Percentiles rank a stretch among this genome's conserved stretches.
Conservation (phyloP, 2,329 filamentous ascomycete species). For the Ampelomyces quisqualis region DNA sequence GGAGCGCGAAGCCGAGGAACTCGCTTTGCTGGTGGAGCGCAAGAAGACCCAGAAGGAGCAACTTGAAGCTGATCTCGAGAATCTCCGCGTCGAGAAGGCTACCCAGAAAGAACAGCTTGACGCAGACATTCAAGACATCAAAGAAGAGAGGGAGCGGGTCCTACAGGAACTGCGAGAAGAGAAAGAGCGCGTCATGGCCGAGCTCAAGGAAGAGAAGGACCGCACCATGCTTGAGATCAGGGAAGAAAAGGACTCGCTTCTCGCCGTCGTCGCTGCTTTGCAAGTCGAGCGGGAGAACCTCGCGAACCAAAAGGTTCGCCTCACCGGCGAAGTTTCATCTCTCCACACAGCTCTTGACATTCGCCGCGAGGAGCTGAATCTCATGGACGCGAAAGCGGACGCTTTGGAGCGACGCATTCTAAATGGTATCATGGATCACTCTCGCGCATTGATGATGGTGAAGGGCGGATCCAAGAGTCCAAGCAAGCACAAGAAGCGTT, state of each 20-base stretch:
- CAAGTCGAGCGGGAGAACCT: constrained; percentile 73
- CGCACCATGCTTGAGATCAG: constrained; percentile 37
- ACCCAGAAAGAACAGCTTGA: constrained; percentile 63
- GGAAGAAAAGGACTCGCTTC: constrained; percentile 49
- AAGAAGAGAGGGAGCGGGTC: constrained; percentile 47
- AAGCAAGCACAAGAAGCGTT: constrained; percentile 38
- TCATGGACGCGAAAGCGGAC: constrained; percentile 89
- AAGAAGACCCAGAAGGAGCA: constrained; percentile 66
- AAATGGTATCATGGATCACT: constrained; percentile 95
- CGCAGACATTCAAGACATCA: constrained; percentile 49
- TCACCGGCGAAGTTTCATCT: constrained; percentile 83
- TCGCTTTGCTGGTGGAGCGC: constrained; percentile 77
- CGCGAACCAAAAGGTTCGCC: constrained; percentile 71
- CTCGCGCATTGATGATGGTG: constrained; percentile 80
- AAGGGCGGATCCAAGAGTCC: constrained; percentile 54
- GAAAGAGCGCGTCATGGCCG: constrained; percentile 45
- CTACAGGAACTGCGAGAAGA: constrained; percentile 43
- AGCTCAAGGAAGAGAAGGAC: constrained; percentile 40
- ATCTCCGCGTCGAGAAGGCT: constrained; percentile 53
- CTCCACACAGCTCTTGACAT: constrained; percentile 88
- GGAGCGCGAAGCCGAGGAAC: constrained; percentile 77
- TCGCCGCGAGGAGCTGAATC: constrained; percentile 83
- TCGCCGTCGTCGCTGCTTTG: constrained; percentile 58
- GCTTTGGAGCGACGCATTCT: constrained; percentile 87
- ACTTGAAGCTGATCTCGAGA: constrained; percentile 51